Evolutionary conservation across 352 stramenopile genomes (phyloP), one percentile per base, ranked within the genome.

Genomic region (Phytophthora sp.): DNA sequence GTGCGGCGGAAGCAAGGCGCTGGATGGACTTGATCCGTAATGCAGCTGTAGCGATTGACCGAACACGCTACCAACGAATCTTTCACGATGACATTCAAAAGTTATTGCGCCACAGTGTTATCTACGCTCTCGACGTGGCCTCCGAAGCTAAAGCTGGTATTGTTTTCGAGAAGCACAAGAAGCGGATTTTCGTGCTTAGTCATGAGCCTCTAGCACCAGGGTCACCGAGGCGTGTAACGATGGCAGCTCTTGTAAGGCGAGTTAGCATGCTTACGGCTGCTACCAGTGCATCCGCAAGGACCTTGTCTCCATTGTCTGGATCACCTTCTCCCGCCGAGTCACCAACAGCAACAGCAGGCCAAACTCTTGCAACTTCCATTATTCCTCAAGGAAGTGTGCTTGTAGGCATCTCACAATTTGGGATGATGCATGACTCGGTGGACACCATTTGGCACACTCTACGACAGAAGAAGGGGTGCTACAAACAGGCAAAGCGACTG

Each of bases 381-480:
- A 78, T 91, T 5, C 82, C 82, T 30, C 54, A 66, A 28, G 82
- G 79, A 10, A 91, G 82, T 24, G 78, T 87, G 1, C 46, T 91
- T 12, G 63, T 89, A 5, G 77, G 64, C 0, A 77, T 89, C 44
- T 69, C 69, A 13, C 74, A 91, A 37, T 80, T 80, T 26, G 80
- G 69, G n/a, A 89, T 91, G 63, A 53, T 70, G 28, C 71, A 88
- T 54, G 78, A 91, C 46, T 84, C 82, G 28, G 87, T 80, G 32
- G 76, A 91, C 48, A 89, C 69, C 10, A 84, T 91, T 55, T 91
- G 82, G 82, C 80, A 91, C 51, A 71, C 72, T 11, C 28, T 91
- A 20, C 72, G 74, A 1, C 76, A 88, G 46, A 83, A 87, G 52
- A 87, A 87, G 39, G 68, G 57, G 18, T 76, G 68, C 39, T 66